Percentiles rank a stretch among this genome's conserved stretches.
phyloP scores from a whole-genome alignment of 495 filamentous ascomycete species.

The Collariella sp. region DNA sequence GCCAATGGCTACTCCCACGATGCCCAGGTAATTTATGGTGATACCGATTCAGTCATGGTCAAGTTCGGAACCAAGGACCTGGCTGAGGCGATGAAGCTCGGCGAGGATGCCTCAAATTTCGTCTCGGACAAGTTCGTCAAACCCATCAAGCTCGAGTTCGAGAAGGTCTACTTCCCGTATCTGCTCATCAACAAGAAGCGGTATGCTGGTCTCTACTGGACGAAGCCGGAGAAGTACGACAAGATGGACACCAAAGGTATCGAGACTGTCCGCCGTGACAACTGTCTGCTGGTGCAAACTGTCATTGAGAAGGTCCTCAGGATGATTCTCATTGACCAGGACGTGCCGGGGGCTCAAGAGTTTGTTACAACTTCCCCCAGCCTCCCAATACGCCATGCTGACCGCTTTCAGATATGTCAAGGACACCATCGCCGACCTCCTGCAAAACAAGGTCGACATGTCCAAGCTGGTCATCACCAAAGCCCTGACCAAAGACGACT shows the following conservation, averaged over 20 bases:
- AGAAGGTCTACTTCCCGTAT: constrained; percentile 98
- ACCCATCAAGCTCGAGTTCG: constrained; percentile 98
- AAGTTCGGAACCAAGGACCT: constrained; percentile 89
- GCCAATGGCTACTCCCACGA: constrained; percentile 91
- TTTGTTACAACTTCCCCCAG: constrained; percentile 41
- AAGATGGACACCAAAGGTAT: constrained; percentile 99
- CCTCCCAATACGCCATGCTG: constrained; percentile 9
- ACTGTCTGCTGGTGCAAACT: constrained; percentile 88
- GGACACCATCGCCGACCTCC: constrained; percentile 83
- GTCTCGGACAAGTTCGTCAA: constrained; percentile 89
- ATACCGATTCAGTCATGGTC: constrained; percentile 99
- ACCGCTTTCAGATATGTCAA: constrained; percentile 72
- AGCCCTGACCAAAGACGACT: constrained; percentile 74
- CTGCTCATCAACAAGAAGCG: constrained; percentile 99
- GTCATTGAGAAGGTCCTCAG: constrained; percentile 95
- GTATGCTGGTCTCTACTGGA: constrained; percentile 96
- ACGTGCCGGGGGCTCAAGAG: constrained; percentile 86
- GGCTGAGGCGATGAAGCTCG: constrained; percentile 83
- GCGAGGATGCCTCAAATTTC: constrained; percentile 75
- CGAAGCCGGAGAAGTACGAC: constrained; percentile 85
- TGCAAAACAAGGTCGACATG: constrained; percentile 98
- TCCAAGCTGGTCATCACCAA: constrained; percentile 99
- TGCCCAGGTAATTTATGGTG: constrained; percentile 94
- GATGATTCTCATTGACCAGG: constrained; percentile 90
- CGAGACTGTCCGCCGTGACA: constrained; percentile 94